A percentile compares a stretch with the other conserved stretches of the same genome.
Evolutionary conservation across 208 protist genomes (phyloP).

Genomic region (Porcisia hertigi): DNA sequence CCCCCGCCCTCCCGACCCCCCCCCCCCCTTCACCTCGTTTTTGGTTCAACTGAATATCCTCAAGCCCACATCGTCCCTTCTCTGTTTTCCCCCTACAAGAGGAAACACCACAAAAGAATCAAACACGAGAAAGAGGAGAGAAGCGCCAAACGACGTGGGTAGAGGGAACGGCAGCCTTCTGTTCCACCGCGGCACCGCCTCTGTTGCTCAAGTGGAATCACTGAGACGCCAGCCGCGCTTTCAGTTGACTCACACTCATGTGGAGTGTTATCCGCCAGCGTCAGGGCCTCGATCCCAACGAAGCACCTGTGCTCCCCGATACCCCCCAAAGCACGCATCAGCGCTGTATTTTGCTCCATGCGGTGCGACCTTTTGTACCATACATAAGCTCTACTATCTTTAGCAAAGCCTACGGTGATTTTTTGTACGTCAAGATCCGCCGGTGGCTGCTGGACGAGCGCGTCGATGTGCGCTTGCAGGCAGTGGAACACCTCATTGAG

Average conservation of each 20-base stretch:
- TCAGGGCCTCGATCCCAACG: conserved; percentile 52
- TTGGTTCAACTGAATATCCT: not conserved
- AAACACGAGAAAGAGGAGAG: not conserved
- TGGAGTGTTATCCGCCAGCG: conserved; percentile 72
- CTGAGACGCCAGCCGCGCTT: not conserved
- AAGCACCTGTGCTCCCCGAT: conserved; percentile 10
- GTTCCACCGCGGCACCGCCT: not conserved
- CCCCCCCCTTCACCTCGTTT: not conserved
- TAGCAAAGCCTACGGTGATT: conserved; percentile 63
- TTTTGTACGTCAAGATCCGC: conserved; percentile 72
- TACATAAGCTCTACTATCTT: conserved; percentile 60
- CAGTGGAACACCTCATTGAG: conserved; percentile 65
- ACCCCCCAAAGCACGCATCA: conserved; percentile 52
- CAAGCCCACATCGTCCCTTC: not conserved
- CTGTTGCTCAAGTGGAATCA: not conserved
- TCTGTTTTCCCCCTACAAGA: too few relatives aligned
- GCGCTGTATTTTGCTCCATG: conserved; percentile 72
- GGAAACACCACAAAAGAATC: too few relatives aligned
- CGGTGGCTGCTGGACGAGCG: conserved; percentile 70
- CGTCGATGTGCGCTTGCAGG: conserved; percentile 53
- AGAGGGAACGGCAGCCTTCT: not conserved
- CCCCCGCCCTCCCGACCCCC: not conserved
- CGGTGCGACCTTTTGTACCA: conserved; percentile 63
- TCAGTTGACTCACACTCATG: conserved; percentile 29
- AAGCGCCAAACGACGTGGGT: not conserved